Evolutionary conservation across 2,329 filamentous ascomycete species (phyloP), one percentile per base, ranked within the genome.

Genomic region (Chaetomiaceae sp.): DNA sequence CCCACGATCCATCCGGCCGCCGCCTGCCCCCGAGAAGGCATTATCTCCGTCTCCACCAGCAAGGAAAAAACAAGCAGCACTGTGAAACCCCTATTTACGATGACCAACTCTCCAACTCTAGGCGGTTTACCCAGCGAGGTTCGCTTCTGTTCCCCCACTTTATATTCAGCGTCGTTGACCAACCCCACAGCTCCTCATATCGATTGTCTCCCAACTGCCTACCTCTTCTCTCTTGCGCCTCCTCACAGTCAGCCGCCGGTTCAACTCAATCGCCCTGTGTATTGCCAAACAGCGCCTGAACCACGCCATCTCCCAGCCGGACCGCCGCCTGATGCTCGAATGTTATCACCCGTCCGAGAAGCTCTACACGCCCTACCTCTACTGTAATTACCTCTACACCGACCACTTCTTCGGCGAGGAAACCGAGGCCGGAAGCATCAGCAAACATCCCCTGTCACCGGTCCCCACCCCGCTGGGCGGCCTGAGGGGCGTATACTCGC

Each of bases 301-400:
- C 25, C 58, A 77, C 18, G 80, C 82, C 18, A 76, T 82, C 4
- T 71, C 78, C 3, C 69, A 86, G 7, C 70, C 77, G 33, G 78
- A 82, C 33, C 81, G 89, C 63, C 80, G 84, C 49, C 70, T 94
- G 34, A 81, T 91, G 33, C 79, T 95, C 37, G 87, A 92, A 71
- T 89, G 86, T 66, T 91, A 87, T 64, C 87, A 87, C 58, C 89
- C 88, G 0, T 81, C 76, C 57, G 82, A 79, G 21, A 85, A 84
- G 67, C 74, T 86, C 45, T 84, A 79, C 5, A 84, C 86, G 18
- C 85, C 87, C 0, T 84, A 83, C 50, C 75, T 90, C 11, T 67
- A 68, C 64, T 91, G 88, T 68, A 75, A 81, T 40, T 86, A 86
- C 57, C 72, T 85, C 10, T 81, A 79, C 27, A 89, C 85, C 1